Percentiles rank a stretch among this genome's conserved stretches.
phyloP scores from a whole-genome alignment of 2,329 filamentous ascomycete genomes.

The Fusarium sp. region DNA sequence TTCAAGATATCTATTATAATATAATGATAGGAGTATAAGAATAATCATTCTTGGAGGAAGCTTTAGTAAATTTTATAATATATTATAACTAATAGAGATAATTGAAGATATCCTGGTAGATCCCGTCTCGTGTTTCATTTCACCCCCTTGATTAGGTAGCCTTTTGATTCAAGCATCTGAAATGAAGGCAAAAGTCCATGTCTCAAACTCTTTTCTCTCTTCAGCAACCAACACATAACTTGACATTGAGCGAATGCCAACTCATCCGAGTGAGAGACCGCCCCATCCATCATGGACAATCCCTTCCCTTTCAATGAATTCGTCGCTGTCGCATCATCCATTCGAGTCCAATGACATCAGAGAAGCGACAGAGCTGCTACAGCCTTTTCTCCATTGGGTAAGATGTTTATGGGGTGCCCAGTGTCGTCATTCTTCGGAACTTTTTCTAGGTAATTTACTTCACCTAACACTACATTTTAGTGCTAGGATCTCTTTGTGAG shows the following conservation, averaged over 20 bases:
- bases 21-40: too few relatives aligned
- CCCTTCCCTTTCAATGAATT: constrained; percentile 16
- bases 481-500: not conserved
- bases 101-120: too few relatives aligned
- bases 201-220: not conserved
- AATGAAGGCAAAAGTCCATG: constrained; percentile 5
- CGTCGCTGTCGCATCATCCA: constrained; percentile 36
- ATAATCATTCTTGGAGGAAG: too few relatives aligned
- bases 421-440: constrained; percentile 36
- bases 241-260: not conserved
- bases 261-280: not conserved
- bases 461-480: constrained; percentile 1
- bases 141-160: too few relatives aligned
- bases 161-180: too few relatives aligned
- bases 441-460: constrained; percentile 1
- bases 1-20: too few relatives aligned
- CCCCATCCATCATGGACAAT: constrained; percentile 32
- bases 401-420: constrained; percentile 16
- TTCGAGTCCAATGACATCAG: constrained; percentile 37
- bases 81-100: too few relatives aligned
- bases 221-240: not conserved
- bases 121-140: too few relatives aligned
- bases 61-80: too few relatives aligned
- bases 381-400: constrained; percentile 26
- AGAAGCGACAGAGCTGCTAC: constrained; percentile 15